Evolutionary conservation across 2,329 filamentous ascomycete genomes (phyloP).

Genomic region (Xylariomycetidae sp.): DNA sequence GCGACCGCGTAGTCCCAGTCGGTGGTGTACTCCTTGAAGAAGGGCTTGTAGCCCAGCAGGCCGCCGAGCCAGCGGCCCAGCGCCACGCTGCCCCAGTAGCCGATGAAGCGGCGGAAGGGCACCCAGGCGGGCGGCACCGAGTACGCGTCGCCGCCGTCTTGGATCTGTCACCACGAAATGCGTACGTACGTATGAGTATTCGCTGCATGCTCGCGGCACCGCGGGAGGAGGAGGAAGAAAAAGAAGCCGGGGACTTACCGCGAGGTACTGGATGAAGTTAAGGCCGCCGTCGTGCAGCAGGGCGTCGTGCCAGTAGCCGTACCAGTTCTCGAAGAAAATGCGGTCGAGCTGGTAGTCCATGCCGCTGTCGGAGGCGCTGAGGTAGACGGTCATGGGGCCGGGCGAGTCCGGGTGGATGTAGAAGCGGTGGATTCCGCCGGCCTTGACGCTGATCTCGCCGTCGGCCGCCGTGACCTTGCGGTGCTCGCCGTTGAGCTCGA

Average conservation of each 20-base stretch:
- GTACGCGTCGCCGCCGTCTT: conserved; percentile 12
- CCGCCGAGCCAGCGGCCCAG: conserved; percentile 30
- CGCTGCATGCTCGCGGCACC: not conserved
- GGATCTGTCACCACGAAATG: no score
- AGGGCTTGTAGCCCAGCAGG: conserved; percentile 31
- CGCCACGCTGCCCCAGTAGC: conserved; percentile 20
- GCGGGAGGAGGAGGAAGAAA: conserved; percentile 1
- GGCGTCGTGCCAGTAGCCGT: conserved; percentile 27
- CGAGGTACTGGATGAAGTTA: conserved; percentile 26
- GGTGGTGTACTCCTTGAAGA: conserved; percentile 28
- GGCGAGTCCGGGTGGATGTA: conserved; percentile 14
- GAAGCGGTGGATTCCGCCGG: conserved; percentile 19
- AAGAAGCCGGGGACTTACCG: conserved; percentile 16
- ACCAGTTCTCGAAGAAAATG: conserved; percentile 33
- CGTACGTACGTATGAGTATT: not conserved
- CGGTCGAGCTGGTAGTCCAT: conserved; percentile 25
- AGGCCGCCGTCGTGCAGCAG: conserved; percentile 20
- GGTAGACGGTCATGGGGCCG: conserved; percentile 12
- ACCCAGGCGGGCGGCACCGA: conserved; percentile 23
- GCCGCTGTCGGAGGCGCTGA: conserved; percentile 21
- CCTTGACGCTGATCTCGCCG: conserved; percentile 21
- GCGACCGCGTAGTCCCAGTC: conserved; percentile 29
- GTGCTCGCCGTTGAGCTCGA: conserved; percentile 24
- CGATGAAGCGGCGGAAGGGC: conserved; percentile 23
- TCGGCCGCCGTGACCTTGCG: conserved; percentile 19